Conservation (phyloP, 441 rosid species). For the Lepidium campestre region DNA sequence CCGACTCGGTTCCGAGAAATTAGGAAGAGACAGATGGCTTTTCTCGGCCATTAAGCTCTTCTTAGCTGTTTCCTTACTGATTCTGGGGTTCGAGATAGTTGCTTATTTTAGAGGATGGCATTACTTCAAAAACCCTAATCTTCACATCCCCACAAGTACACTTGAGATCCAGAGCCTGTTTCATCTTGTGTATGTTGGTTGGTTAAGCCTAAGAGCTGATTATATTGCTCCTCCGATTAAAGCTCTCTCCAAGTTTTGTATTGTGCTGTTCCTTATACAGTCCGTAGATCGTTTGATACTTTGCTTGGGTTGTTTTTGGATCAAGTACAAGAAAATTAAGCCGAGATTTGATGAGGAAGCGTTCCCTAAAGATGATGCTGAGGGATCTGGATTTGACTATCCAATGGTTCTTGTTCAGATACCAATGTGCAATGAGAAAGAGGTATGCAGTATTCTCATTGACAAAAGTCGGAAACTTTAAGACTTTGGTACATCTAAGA, state of each 20-base stretch:
- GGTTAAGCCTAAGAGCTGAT: constrained; percentile 64
- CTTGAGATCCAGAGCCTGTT: constrained; percentile 51
- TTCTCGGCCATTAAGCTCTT: constrained; percentile 53
- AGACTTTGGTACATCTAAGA: neutral
- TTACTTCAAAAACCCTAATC: constrained; percentile 45
- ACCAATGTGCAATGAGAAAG: constrained; percentile 93
- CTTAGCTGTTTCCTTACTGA: constrained; percentile 40
- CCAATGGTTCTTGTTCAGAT: constrained; percentile 98
- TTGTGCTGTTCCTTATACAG: constrained; percentile 72
- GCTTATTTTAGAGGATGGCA: constrained; percentile 85
- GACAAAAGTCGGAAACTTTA: neutral
- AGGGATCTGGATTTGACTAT: constrained; percentile 43
- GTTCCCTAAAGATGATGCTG: constrained; percentile 52
- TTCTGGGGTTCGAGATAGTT: constrained; percentile 62
- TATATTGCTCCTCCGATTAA: constrained; percentile 68
- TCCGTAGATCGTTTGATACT: constrained; percentile 74
- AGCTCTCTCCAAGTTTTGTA: constrained; percentile 65
- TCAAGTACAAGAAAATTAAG: constrained; percentile 71
- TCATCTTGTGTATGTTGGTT: constrained; percentile 53
- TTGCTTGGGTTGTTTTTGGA: constrained; percentile 86
- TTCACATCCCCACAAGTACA: constrained; percentile 44
- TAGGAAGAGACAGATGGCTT: constrained; percentile 62
- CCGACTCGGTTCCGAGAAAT: constrained; percentile 52
- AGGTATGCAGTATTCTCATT: constrained; percentile 60
- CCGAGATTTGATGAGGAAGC: constrained; percentile 60